Evolutionary conservation across 1,284 basidiomycete species (phyloP), one percentile per base, ranked within the genome.

Genomic region (Schizopora paradoxa): DNA sequence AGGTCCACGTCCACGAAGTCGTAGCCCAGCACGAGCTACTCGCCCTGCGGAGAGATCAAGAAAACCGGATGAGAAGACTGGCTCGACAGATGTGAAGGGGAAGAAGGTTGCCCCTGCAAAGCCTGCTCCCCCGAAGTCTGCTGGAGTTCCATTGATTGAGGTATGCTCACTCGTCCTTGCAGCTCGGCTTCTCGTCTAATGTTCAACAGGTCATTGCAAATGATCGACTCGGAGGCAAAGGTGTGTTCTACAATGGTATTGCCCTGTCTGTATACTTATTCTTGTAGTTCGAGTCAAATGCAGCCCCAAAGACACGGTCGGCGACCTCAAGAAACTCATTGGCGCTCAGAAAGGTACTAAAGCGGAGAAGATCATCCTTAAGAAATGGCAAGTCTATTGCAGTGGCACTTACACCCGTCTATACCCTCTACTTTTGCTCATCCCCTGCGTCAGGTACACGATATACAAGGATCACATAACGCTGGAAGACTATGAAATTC

Each of bases 391-490:
- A 51, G 83, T 66, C 29, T 31, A 14, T 14, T 10, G 14, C 14
- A 31, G 28, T 31, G 28, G 10, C 14, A 31, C 8, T 31, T 10
- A 31, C n/a, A 23, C 18, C 18, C 18, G 26, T 10, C 23, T 32
- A 25, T 21, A 6, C 19, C 8, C 25, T 29, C 35, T 16, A n/a
- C 22, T 26, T 18, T 21, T 41, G n/a, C n/a, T n/a, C n/a, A n/a
- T n/a, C n/a, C 18, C 18, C 18, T 46, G 14, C 19, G 33, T 29
- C 52, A 91, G 90, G 91, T 93, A 94, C 63, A 93, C 78, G 1
- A 85, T 82, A 40, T 95, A 84, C 73, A 95, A 95, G 66, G 91
- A 95, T 61, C 91, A 97, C 62, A 95, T 99, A 59, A 90, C 91
- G 4, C 76, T 99, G 11, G 66, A 76, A 33, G 96, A 99, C 66